Evolutionary conservation across 805 yeast genomes (phyloP).

Genomic region (Candida corydali): DNA sequence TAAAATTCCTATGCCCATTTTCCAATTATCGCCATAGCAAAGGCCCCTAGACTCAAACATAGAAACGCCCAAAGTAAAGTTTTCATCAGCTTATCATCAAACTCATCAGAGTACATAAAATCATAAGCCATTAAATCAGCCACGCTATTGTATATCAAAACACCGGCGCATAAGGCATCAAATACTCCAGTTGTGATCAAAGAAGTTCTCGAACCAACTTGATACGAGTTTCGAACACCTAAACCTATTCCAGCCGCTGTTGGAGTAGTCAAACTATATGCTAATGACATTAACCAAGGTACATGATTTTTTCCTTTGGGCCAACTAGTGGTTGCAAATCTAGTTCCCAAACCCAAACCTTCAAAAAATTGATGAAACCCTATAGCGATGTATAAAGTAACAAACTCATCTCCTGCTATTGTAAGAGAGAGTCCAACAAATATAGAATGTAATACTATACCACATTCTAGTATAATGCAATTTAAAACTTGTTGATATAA

Average conservation of each 20-base stretch:
- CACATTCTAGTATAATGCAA: conserved; percentile 59
- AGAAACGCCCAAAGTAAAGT: conserved; percentile 21
- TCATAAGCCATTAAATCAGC: conserved; percentile 39
- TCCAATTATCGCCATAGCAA: conserved; percentile 31
- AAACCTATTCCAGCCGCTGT: conserved; percentile 33
- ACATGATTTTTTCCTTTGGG: conserved; percentile 24
- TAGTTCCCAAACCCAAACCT: conserved; percentile 79
- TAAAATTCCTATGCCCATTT: conserved; percentile 24
- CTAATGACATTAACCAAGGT: conserved; percentile 31
- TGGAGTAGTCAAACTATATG: conserved; percentile 29
- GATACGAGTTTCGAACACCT: conserved; percentile 29
- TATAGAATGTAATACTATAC: conserved; percentile 75
- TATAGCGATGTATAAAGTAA: conserved; percentile 58
- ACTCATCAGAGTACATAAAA: conserved; percentile 29
- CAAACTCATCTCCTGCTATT: conserved; percentile 69
- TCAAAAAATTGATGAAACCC: conserved; percentile 76
- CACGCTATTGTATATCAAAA: conserved; percentile 32
- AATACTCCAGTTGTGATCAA: conserved; percentile 31
- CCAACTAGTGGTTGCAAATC: conserved; percentile 39
- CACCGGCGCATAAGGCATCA: conserved; percentile 33
- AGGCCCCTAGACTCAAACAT: conserved; percentile 23
- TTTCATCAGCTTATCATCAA: conserved; percentile 14
- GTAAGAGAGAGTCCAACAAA: conserved; percentile 75
- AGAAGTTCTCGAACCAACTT: conserved; percentile 29
- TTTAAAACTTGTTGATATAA: conserved; percentile 12